Conservation (phyloP, 2,329 filamentous ascomycete genomes). For the Fusarium agapanthi region DNA sequence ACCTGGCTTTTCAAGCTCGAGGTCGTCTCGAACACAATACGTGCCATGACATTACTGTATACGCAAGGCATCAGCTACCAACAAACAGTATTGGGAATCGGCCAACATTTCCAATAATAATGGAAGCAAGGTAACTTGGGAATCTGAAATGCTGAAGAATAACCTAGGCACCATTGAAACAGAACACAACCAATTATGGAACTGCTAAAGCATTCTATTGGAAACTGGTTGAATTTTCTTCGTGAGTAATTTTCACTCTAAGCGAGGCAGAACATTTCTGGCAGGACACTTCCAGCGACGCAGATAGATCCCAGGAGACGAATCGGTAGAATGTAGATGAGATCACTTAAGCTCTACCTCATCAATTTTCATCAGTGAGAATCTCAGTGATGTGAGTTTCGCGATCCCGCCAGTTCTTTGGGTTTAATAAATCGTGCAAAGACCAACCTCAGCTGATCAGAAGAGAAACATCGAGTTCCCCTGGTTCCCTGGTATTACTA, state of each 20-base stretch:
- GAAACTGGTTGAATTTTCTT: not conserved
- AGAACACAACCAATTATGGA: not conserved
- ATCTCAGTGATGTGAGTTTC: conserved; percentile 40
- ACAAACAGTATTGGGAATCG: not conserved
- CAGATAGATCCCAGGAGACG: conserved; percentile 2
- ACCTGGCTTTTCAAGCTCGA: conserved; percentile 1
- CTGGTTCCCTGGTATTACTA: no score
- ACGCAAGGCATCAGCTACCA: not conserved
- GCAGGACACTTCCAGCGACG: not conserved
- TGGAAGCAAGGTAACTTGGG: not conserved
- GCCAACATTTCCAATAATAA: not conserved
- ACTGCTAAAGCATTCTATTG: not conserved
- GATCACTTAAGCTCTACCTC: conserved; percentile 25
- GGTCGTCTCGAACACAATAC: conserved; percentile 6
- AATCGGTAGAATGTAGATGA: conserved; percentile 30
- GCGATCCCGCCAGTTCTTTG: conserved; percentile 14
- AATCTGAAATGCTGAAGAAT: not conserved
- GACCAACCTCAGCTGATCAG: not conserved
- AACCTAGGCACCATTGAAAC: not conserved
- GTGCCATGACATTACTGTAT: not conserved
- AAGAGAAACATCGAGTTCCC: not conserved
- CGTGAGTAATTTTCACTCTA: not conserved
- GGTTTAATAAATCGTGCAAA: conserved; percentile 7
- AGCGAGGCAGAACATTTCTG: not conserved
- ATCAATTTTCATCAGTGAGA: conserved; percentile 16